Conservation (phyloP, 257 asterid genomes). For the Leptodermis oblonga region DNA sequence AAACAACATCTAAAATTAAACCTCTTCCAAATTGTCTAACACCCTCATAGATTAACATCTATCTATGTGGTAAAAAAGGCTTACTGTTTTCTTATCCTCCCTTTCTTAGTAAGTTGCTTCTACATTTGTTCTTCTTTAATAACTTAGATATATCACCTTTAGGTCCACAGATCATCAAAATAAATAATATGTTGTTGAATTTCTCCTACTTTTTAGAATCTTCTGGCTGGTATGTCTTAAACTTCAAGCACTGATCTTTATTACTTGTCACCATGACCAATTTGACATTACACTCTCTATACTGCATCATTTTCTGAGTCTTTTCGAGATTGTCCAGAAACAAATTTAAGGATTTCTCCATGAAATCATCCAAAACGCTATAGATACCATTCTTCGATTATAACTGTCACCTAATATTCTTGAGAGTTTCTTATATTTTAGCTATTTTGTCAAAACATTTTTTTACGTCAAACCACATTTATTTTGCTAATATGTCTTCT, state of each 20-base stretch:
- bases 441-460: too few relatives aligned
- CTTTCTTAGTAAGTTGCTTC: constrained; percentile 58
- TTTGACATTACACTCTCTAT: too few relatives aligned
- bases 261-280: too few relatives aligned
- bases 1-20: not conserved
- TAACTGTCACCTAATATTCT: too few relatives aligned
- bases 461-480: too few relatives aligned
- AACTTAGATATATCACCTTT: constrained; percentile 65
- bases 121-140: constrained; percentile 62
- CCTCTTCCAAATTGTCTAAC: constrained; percentile 4
- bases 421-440: too few relatives aligned
- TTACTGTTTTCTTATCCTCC: constrained; percentile 70
- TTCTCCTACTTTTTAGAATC: constrained; percentile 89
- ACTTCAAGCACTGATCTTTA: constrained; percentile 87
- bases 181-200: constrained; percentile 67
- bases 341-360: too few relatives aligned
- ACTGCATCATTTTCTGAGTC: too few relatives aligned
- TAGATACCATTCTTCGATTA: too few relatives aligned
- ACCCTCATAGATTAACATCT: not conserved
- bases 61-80: not conserved
- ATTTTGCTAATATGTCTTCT: too few relatives aligned
- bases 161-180: constrained; percentile 87
- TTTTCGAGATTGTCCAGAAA: too few relatives aligned
- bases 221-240: constrained; percentile 86
- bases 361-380: too few relatives aligned